Percentiles rank a stretch among this genome's conserved stretches.
Conservation (phyloP, 805 yeast species). For the Pichia cabralensis region DNA sequence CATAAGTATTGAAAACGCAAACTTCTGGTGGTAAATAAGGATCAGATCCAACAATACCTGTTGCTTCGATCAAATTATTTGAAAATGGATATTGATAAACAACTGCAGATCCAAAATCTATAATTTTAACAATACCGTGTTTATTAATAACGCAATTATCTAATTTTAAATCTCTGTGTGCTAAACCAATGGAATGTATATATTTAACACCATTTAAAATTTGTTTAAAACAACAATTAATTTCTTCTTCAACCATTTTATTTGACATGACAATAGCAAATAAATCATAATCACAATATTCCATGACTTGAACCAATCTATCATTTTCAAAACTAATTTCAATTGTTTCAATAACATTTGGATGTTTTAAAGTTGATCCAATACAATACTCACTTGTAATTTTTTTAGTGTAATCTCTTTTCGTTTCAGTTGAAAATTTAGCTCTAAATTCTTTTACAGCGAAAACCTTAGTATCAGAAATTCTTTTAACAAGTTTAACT, state of each 20-base stretch:
- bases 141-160: slow-evolving; percentile 85
- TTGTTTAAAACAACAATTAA: slow-evolving; percentile 85
- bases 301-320: slow-evolving; percentile 85
- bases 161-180: slow-evolving; percentile 84
- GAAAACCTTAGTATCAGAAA: slow-evolving; percentile 59
- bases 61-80: slow-evolving; percentile 60
- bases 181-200: slow-evolving; percentile 74
- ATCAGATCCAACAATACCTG: slow-evolving; percentile 82
- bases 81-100: slow-evolving; percentile 84
- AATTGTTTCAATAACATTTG: slow-evolving; percentile 82
- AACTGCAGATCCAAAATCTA: slow-evolving; percentile 90
- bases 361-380: slow-evolving; percentile 82
- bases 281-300: slow-evolving; percentile 84
- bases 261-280: slow-evolving; percentile 94
- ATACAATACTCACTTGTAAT: slow-evolving; percentile 92
- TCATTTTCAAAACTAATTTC: slow-evolving; percentile 87
- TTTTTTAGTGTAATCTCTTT: slow-evolving; percentile 82
- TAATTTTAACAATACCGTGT: slow-evolving; percentile 78
- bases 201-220: slow-evolving; percentile 72
- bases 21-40: slow-evolving; percentile 92
- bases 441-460: slow-evolving; percentile 91
- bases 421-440: slow-evolving; percentile 60
- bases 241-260: slow-evolving; percentile 70
- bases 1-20: slow-evolving; percentile 70
- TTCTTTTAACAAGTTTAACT: slow-evolving; percentile 63